Evolutionary conservation across 192 early-diverging fungal species (phyloP).

Genomic region (Coemansia sp.): DNA sequence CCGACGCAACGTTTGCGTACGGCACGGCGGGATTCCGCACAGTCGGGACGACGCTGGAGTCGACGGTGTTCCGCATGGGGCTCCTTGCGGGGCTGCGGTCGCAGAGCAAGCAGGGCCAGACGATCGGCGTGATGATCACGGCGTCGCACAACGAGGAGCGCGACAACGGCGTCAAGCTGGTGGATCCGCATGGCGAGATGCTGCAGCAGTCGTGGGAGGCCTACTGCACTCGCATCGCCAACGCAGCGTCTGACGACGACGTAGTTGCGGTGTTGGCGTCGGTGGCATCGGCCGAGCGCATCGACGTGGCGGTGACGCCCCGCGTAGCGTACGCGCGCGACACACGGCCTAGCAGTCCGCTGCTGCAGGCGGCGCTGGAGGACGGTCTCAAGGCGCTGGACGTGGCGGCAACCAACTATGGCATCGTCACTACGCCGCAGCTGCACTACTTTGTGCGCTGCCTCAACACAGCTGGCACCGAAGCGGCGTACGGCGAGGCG

Average conservation of each 20-base stretch:
- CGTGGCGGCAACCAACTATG: conserved; percentile 73
- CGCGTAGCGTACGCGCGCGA: conserved; percentile 86
- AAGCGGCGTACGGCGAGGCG: conserved; percentile 82
- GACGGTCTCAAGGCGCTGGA: conserved; percentile 78
- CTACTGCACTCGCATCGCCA: conserved; percentile 87
- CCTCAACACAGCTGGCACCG: conserved; percentile 72
- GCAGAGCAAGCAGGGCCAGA: conserved; percentile 75
- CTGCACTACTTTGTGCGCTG: conserved; percentile 92
- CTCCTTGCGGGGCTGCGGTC: conserved; percentile 91
- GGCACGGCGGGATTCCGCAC: conserved; percentile 99
- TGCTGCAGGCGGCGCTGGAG: conserved; percentile 74
- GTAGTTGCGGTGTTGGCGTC: conserved; percentile 61
- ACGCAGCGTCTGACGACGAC: conserved; percentile 68
- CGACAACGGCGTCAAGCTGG: conserved; percentile 98
- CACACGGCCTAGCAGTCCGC: conserved; percentile 87
- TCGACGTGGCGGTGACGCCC: conserved; percentile 68
- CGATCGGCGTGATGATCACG: conserved; percentile 97
- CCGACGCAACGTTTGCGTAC: conserved; percentile 66
- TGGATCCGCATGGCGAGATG: conserved; percentile 99
- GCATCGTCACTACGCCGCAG: conserved; percentile 93
- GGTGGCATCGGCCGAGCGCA: conserved; percentile 65
- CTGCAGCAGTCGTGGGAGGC: conserved; percentile 92
- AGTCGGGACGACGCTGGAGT: conserved; percentile 83
- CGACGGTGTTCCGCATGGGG: conserved; percentile 90
- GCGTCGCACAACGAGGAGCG: conserved; percentile 97